Evolutionary conservation across 805 yeast genomes (phyloP), one percentile per base, ranked within the genome.

Genomic region (Nakazawaea ernobii): DNA sequence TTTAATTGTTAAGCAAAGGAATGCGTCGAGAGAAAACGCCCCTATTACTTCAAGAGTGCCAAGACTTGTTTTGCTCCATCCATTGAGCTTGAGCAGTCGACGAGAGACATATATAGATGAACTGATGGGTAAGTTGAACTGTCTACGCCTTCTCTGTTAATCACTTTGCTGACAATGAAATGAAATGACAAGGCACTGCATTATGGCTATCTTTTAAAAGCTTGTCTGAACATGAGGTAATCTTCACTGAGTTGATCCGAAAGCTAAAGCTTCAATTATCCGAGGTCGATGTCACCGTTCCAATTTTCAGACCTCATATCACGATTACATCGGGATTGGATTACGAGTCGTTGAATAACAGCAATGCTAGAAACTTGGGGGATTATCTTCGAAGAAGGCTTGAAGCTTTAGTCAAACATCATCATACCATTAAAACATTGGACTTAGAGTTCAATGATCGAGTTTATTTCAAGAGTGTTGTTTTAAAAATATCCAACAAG

Each of bases 171-270:
- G 13, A 28, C 42, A 29, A n/a, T n/a, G n/a, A n/a, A n/a, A n/a
- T n/a, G n/a, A n/a, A 32, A 40, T 35, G 29, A 29, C n/a, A 20
- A 41, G 44, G 44, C 17, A 32, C 24, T 41, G 44, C 37, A 11
- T 24, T 41, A 17, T 41, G 44, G 44, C 11, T 41, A 6, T 41
- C 44, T 10, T 26, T 41, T 14, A n/a, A 28, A n/a, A 24, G 32
- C 8, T 11, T 13, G 6, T 41, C 44, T 20, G 17, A 11, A 17
- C 29, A 17, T 5, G 17, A 15, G 4, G 13, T 4, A 4, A 17
- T 9, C 6, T 32, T 41, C 10, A 17, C 9, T 14, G 6, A 17
- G 20, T 14, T 41, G 32, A 41, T 41, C 17, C 3, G 10, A 32
- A 6, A 20, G 8, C 37, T 41, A 3, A 14, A n/a, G 3, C 32